Evolutionary conservation across 805 yeast genomes (phyloP).

Genomic region (Cyberlindnera mississippiensis): DNA sequence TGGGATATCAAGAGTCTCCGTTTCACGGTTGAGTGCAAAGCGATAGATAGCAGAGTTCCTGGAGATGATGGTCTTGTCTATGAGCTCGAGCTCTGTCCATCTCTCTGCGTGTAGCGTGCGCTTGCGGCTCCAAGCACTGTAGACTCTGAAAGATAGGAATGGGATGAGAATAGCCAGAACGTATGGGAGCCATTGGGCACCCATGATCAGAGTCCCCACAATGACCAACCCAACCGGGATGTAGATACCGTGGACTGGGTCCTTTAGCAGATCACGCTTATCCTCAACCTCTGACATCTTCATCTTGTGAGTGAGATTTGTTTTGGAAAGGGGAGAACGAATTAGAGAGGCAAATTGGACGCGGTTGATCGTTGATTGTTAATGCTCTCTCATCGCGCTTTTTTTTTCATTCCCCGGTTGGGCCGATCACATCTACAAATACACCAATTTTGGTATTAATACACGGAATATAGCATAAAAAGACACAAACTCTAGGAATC

Average conservation of each 20-base stretch:
- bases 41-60: conserved; percentile 70
- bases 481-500: too few species aligned
- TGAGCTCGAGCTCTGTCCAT: conserved; percentile 65
- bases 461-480: too few species aligned
- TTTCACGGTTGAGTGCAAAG: conserved; percentile 57
- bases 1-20: conserved; percentile 62
- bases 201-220: conserved; percentile 49
- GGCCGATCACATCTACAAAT: too few species aligned
- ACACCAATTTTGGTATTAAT: too few species aligned
- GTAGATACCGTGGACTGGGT: conserved; percentile 72
- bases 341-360: too few species aligned
- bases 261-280: conserved; percentile 41
- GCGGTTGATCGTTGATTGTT: too few species aligned
- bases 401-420: too few species aligned
- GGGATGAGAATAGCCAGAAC: conserved; percentile 37
- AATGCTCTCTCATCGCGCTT: too few species aligned
- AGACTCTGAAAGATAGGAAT: conserved; percentile 34
- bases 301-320: too few species aligned
- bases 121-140: conserved; percentile 35
- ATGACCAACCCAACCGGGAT: conserved; percentile 62
- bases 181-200: conserved; percentile 41
- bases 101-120: conserved; percentile 44
- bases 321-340: too few species aligned
- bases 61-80: conserved; percentile 70
- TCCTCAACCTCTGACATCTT: conserved; percentile 40